A percentile compares a stretch with the other conserved stretches of the same genome.
phyloP scores from a whole-genome alignment of 345 rosid species.

The Mallotus nudiflorus region DNA sequence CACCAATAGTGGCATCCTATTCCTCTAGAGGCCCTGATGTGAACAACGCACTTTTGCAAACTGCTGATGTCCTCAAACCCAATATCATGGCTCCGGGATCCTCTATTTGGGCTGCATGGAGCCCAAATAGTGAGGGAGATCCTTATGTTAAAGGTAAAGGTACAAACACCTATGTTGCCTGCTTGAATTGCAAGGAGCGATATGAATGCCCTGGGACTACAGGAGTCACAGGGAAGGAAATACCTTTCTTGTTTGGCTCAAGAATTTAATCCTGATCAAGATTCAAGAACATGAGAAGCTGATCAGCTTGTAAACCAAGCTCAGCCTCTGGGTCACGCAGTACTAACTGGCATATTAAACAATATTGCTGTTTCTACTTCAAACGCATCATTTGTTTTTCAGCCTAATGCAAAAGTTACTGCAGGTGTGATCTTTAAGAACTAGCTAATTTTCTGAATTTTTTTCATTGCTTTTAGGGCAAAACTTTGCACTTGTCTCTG shows the following conservation, averaged over 20 bases:
- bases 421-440: neutral
- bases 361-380: neutral
- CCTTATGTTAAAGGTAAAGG: slow-evolving; percentile 44
- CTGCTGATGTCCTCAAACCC: slow-evolving; percentile 54
- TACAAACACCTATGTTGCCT: slow-evolving; percentile 6
- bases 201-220: neutral
- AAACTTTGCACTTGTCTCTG: slow-evolving; percentile 44
- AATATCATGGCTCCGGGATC: slow-evolving; percentile 55
- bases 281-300: too few species aligned
- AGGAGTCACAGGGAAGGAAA: neutral
- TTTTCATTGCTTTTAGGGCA: slow-evolving; percentile 32
- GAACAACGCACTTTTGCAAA: slow-evolving; percentile 43
- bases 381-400: neutral
- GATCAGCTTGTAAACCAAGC: neutral
- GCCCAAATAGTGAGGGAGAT: slow-evolving; percentile 45
- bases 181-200: neutral
- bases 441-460: slow-evolving; percentile 2
- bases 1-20: slow-evolving; percentile 49
- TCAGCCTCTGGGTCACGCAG: neutral
- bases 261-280: neutral
- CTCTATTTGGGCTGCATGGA: slow-evolving; percentile 58
- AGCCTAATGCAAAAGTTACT: neutral
- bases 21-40: slow-evolving; percentile 56
- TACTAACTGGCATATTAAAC: neutral
- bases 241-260: neutral